These are phyloP conservation scores for Turritis glabra DNA, from an alignment of 345 rosid genomes.

Conservation along the genomic window DNA sequence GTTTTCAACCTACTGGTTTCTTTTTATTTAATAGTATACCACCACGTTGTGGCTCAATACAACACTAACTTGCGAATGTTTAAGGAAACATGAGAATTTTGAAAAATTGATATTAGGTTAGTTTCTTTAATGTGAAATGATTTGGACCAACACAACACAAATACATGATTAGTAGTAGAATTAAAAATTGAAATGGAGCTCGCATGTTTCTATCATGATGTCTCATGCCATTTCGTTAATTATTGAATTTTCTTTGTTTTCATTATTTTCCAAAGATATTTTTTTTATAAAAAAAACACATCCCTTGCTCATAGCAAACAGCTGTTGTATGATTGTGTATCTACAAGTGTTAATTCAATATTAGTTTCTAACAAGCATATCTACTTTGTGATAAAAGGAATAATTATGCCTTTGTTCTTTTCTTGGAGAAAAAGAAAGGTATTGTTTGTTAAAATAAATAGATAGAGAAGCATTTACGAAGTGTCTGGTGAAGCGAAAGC, in stretches of 20 bases:
- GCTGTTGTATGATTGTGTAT: not conserved
- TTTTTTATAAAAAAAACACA: not conserved
- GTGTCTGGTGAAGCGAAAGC: conserved; percentile 14
- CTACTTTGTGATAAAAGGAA: not conserved
- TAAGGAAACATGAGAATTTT: not conserved
- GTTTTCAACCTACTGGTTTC: not conserved
- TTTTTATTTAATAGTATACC: not conserved
- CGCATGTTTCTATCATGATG: conserved; percentile 23
- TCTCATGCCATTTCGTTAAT: not conserved
- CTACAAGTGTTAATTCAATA: not conserved
- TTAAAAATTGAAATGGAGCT: not conserved
- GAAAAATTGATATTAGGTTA: not conserved
- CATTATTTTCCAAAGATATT: not conserved
- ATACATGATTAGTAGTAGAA: not conserved
- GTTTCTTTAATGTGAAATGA: conserved; percentile 12
- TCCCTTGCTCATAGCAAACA: not conserved
- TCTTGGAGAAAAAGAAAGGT: conserved; percentile 27
- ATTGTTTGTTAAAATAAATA: not conserved
- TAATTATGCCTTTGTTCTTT: conserved; percentile 10
- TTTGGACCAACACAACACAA: conserved; percentile 1
- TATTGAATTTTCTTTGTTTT: not conserved
- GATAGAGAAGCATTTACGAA: not conserved
- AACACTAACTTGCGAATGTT: not conserved
- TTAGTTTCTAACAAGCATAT: not conserved
- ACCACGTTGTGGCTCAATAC: not conserved